Evolutionary conservation across 1,139 yeast species (phyloP).

Genomic region (Wickerhamomyces sp.): DNA sequence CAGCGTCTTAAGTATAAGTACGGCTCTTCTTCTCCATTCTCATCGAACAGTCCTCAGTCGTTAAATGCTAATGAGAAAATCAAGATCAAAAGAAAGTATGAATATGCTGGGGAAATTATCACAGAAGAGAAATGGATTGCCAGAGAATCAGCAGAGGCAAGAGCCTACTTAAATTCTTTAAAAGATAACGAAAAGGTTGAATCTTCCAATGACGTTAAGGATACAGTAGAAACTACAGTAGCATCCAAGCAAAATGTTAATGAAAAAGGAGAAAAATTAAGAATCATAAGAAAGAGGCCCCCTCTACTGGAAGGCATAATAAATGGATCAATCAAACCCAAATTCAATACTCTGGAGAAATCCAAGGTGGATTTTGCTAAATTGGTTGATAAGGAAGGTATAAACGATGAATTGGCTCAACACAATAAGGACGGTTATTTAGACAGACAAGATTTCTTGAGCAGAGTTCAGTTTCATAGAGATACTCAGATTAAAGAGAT

Average conservation of each 20-base stretch:
- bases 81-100: conserved; percentile 70
- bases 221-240: conserved; percentile 4
- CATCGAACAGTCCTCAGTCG: conserved; percentile 13
- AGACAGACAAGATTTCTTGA: conserved; percentile 86
- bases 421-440: conserved; percentile 81
- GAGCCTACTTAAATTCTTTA: conserved; percentile 50
- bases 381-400: conserved; percentile 82
- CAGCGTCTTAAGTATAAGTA: not conserved
- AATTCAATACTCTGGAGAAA: conserved; percentile 87
- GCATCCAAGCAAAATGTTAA: conserved; percentile 10
- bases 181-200: conserved; percentile 28
- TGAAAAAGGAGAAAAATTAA: conserved; percentile 24
- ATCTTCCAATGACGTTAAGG: conserved; percentile 5
- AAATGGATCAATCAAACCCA: conserved; percentile 54
- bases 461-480: conserved; percentile 64
- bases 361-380: conserved; percentile 94
- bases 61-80: conserved; percentile 41
- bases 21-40: conserved; percentile 14
- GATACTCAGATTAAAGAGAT: conserved; percentile 59
- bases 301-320: conserved; percentile 72
- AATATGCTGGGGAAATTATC: conserved; percentile 84
- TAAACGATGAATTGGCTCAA: conserved; percentile 72
- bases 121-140: conserved; percentile 77
- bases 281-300: conserved; percentile 57
- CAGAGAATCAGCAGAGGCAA: conserved; percentile 78